Percentiles rank a stretch among this genome's conserved stretches.
Conservation (phyloP, 768 basidiomycete species). For the Russula sp. region DNA sequence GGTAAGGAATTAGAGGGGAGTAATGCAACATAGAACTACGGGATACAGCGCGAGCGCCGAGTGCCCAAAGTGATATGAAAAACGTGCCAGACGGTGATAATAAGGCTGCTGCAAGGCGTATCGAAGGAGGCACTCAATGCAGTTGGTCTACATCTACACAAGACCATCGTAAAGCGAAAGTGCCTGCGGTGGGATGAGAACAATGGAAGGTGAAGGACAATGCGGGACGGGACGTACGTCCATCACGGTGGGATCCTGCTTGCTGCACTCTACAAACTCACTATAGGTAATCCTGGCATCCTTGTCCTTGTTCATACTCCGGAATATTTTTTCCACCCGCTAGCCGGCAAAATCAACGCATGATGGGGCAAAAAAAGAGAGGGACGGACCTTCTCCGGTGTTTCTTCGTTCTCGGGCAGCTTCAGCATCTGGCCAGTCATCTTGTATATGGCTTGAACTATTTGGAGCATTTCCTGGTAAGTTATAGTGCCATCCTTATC, state of each 20-base stretch:
- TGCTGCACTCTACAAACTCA: conserved; percentile 97
- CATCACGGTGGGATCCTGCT: conserved; percentile 98
- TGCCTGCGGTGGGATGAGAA: conserved; percentile 44
- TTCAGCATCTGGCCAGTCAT: conserved; percentile 99
- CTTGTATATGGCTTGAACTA: conserved; percentile 97
- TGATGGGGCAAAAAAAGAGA: background rate
- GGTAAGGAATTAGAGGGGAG: background rate
- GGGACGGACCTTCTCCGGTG: conserved; percentile 84
- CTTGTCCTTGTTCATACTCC: conserved; percentile 94
- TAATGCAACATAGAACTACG: background rate
- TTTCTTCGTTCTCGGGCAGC: conserved; percentile 96
- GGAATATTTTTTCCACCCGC: conserved; percentile 99
- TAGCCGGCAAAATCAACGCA: conserved; percentile 30
- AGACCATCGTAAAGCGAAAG: conserved; percentile 92
- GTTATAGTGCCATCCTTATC: conserved; percentile 98
- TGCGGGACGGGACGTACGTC: conserved; percentile 49
- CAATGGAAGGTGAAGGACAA: conserved; percentile 9
- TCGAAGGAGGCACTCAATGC: background rate
- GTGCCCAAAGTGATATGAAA: conserved; percentile 1
- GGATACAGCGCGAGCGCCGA: conserved; percentile 1
- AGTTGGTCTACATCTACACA: conserved; percentile 53
- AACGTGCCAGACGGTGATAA: conserved; percentile 1
- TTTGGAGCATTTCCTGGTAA: conserved; percentile 98
- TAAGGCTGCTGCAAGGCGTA: background rate
- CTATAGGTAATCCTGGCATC: conserved; percentile 90